Conservation (phyloP, 305 asterid species). For the Caryopteris hybrid region DNA sequence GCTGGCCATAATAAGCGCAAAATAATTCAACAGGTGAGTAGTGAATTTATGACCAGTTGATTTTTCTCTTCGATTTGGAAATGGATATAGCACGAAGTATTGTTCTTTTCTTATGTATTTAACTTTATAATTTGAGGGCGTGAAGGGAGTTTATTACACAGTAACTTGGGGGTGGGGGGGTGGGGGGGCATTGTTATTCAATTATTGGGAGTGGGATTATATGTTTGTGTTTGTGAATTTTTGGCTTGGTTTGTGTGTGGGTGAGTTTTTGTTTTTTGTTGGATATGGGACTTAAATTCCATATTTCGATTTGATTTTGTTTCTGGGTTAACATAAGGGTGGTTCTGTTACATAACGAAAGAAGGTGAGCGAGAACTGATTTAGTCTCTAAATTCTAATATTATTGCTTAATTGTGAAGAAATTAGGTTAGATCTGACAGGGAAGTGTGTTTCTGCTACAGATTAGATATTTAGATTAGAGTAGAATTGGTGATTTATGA, state of each 20-base stretch:
- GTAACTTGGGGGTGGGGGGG: too few species aligned
- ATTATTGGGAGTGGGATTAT: neutral
- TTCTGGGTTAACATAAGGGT: neutral
- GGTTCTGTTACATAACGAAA: neutral
- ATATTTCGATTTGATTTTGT: neutral
- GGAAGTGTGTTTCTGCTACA: neutral
- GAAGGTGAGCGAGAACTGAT: neutral
- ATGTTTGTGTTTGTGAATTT: neutral
- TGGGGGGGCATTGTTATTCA: neutral
- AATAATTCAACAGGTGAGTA: constrained; percentile 73
- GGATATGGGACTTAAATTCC: neutral
- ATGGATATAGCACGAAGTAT: neutral
- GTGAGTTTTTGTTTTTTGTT: neutral
- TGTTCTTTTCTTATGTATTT: neutral
- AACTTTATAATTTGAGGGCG: neutral
- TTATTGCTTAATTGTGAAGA: neutral
- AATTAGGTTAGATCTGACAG: neutral
- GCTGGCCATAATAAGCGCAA: constrained; percentile 97
- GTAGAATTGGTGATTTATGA: neutral
- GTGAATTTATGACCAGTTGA: neutral
- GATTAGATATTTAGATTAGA: neutral
- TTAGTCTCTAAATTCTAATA: neutral
- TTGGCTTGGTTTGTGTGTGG: neutral
- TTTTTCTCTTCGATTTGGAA: neutral
- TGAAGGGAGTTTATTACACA: neutral